Evolutionary conservation across 2,329 filamentous ascomycete species (phyloP).

Genomic region (Clarireedia paspali): DNA sequence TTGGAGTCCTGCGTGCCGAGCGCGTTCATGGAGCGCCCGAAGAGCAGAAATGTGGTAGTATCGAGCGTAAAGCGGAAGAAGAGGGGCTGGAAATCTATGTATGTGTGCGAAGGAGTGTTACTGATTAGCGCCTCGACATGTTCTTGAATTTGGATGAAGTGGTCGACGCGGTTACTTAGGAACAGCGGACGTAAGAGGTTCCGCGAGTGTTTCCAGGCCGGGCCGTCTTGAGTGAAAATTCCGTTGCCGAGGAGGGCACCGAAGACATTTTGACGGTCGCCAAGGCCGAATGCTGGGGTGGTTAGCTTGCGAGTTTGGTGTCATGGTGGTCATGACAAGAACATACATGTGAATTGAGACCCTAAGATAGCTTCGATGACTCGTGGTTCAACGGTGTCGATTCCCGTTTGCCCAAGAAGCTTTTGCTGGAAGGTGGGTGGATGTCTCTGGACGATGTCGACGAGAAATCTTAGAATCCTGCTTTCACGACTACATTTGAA

Average conservation of each 20-base stretch:
- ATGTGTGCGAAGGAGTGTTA: too few species aligned
- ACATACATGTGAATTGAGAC: background rate
- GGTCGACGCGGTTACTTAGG: constrained; percentile 5
- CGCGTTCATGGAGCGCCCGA: too few species aligned
- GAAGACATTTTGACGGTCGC: background rate
- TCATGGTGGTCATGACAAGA: too few species aligned
- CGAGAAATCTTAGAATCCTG: too few species aligned
- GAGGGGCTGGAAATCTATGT: too few species aligned
- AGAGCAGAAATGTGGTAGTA: too few species aligned
- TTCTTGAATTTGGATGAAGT: constrained; percentile 11
- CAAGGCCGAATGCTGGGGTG: background rate
- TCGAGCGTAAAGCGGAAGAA: too few species aligned
- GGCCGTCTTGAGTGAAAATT: constrained; percentile 2
- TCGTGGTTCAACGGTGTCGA: background rate
- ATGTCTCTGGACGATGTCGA: too few species aligned
- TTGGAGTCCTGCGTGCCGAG: too few species aligned
- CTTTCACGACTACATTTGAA: too few species aligned
- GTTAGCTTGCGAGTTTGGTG: too few species aligned
- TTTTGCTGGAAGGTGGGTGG: too few species aligned
- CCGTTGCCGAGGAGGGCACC: background rate
- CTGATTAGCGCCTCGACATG: constrained; percentile 12
- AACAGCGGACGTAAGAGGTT: constrained; percentile 1
- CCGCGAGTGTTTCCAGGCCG: constrained; percentile 1
- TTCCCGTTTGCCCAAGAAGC: background rate
- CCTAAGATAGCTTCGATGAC: background rate